Evolutionary conservation across 495 filamentous ascomycete species (phyloP), one percentile per base, ranked within the genome.

Genomic region (Rostrohypoxylon terebratum): DNA sequence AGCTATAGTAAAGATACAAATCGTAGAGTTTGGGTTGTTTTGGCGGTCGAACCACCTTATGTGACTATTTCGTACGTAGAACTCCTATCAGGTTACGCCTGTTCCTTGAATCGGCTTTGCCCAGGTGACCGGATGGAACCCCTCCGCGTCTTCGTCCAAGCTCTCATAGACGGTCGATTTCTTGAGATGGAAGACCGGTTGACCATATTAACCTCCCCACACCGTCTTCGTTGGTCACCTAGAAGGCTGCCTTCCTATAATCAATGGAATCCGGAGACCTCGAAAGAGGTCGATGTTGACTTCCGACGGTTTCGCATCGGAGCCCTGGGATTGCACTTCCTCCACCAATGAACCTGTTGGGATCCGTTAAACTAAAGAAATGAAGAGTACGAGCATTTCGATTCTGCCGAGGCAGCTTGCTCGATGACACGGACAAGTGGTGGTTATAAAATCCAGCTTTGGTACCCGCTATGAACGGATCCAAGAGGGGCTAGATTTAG

Each of bases 1-100:
- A 64, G 62, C 62, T 67, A 66, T 66, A 57, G 44, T 74, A 74
- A 74, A 69, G 71, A 74, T 74, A 70, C 71, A 74, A 74, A 74
- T 65, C 66, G 71, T 65, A 54, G 55, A 59, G 45, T 28, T 63
- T 42, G 71, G 55, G 55, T 25, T 59, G 55, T 25, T 59, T 66
- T 25, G 66, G 40, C 57, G 66, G 45, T 33, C 31, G 25, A 18
- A 57, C 58, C 63, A 50, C 58, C 59, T 44, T 54, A 40, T 18
- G 47, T 18, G 54, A 62, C 71, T 68, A 69, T 62, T 62, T 65
- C 61, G 38, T 74, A 69, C 42, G 42, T 45, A 45, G 42, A 57
- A 69, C 66, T 59, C 61, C 60, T 62, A 60, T 66, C 51, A 59
- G 51, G 61, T 25, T 63, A 48, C 63, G 58, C 47, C 36, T 66